A percentile compares a stretch with the other conserved stretches of the same genome.
Evolutionary conservation across 1,284 basidiomycete species (phyloP).

Genomic region (Ceratobasidium sp.): DNA sequence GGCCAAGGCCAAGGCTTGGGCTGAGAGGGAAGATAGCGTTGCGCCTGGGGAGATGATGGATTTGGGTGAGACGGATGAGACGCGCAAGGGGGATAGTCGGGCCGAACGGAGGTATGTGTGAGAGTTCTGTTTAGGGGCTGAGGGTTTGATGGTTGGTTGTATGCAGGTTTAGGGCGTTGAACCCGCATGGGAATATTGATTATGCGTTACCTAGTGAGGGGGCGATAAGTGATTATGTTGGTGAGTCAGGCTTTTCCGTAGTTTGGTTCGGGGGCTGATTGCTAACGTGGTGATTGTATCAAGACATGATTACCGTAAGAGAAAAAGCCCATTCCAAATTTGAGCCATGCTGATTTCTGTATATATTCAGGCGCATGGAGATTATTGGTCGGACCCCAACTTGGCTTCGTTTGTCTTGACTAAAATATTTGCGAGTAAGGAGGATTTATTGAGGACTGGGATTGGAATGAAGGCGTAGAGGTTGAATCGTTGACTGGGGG

Average conservation of each 20-base stretch:
- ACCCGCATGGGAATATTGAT: constrained; percentile 55
- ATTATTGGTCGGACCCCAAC: constrained; percentile 55
- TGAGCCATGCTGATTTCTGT: neutral
- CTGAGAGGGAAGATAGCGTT: constrained; percentile 20
- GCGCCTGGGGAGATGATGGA: constrained; percentile 48
- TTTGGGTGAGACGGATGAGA: constrained; percentile 49
- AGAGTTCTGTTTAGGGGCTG: neutral
- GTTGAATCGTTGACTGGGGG: neutral
- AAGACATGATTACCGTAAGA: constrained; percentile 53
- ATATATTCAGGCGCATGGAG: constrained; percentile 51
- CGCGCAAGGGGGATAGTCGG: constrained; percentile 51
- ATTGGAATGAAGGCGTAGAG: constrained; percentile 47
- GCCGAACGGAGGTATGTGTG: constrained; percentile 53
- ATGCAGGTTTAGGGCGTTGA: constrained; percentile 54
- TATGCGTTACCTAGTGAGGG: constrained; percentile 54
- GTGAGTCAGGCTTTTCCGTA: constrained; percentile 44
- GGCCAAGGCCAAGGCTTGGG: constrained; percentile 10
- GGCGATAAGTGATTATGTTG: constrained; percentile 55
- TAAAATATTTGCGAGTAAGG: constrained; percentile 55
- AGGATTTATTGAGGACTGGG: constrained; percentile 54
- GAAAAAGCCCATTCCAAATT: constrained; percentile 36
- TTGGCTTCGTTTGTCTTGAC: constrained; percentile 55
- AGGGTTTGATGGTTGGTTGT: neutral
- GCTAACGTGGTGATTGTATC: neutral
- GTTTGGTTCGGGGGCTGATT: neutral